A percentile compares a stretch with the other conserved stretches of the same genome.
Evolutionary conservation across 176 grass and related monocot species (phyloP).

Genomic region (Triticum urartu): DNA sequence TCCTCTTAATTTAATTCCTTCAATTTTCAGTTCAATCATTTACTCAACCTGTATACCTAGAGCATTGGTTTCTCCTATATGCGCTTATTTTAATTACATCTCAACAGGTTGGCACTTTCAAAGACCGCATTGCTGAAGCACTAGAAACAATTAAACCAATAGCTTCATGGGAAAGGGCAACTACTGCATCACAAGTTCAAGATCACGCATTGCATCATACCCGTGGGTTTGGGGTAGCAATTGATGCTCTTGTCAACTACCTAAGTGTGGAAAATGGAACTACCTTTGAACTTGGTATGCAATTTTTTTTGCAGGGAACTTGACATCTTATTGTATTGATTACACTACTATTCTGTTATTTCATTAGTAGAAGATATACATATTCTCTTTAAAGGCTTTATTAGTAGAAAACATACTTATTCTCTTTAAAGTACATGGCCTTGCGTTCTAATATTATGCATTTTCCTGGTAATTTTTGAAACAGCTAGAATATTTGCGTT

Average conservation of each 20-base stretch:
- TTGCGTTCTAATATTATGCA: constrained; percentile 1
- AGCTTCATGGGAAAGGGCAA: constrained; percentile 73
- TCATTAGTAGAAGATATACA: constrained; percentile 13
- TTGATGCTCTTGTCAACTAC: constrained; percentile 75
- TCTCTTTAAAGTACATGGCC: constrained; percentile 9
- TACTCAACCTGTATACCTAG: not conserved
- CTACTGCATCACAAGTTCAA: constrained; percentile 49
- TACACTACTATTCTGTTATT: constrained; percentile 16
- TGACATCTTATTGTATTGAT: constrained; percentile 39
- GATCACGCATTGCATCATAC: constrained; percentile 62
- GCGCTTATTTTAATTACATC: constrained; percentile 28
- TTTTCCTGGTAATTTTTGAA: constrained; percentile 33
- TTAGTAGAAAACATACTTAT: not conserved
- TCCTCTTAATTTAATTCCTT: constrained; percentile 10
- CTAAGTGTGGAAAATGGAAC: constrained; percentile 73
- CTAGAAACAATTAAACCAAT: constrained; percentile 78
- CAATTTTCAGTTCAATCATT: not conserved
- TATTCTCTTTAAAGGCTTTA: constrained; percentile 3
- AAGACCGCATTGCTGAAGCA: constrained; percentile 70
- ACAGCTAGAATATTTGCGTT: constrained; percentile 95
- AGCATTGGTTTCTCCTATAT: constrained; percentile 29
- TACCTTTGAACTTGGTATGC: constrained; percentile 77
- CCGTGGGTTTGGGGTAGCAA: constrained; percentile 76
- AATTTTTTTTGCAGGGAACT: constrained; percentile 29
- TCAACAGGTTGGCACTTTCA: constrained; percentile 77